A percentile compares a stretch with the other conserved stretches of the same genome.
Conservation (phyloP, 768 basidiomycete genomes). For the Suillus fuscotomentosus region DNA sequence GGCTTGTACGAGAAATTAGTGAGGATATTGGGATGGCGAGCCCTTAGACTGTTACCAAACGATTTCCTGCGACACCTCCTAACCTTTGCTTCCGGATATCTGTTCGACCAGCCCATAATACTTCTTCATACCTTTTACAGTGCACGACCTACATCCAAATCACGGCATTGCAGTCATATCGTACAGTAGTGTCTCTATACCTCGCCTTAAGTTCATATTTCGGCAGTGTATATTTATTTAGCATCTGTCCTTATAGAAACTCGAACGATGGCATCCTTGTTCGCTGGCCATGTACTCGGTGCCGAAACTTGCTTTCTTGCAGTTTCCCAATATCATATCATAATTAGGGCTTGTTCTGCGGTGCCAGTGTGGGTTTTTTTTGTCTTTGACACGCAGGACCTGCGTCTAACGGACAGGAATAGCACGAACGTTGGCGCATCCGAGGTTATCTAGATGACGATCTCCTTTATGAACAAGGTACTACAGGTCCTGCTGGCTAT, state of each 20-base stretch:
- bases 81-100: constrained; percentile 1
- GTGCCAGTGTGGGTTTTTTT: neutral
- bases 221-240: constrained; percentile 1
- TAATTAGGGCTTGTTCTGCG: neutral
- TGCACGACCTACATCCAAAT: constrained; percentile 11
- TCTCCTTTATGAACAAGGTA: too few species aligned
- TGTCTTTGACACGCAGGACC: neutral
- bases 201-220: constrained; percentile 11
- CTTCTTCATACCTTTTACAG: constrained; percentile 22
- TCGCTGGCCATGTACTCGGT: neutral
- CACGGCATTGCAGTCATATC: constrained; percentile 17
- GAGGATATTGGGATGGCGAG: constrained; percentile 31
- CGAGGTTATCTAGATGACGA: too few species aligned
- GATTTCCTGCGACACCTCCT: neutral
- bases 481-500: too few species aligned
- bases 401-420: neutral
- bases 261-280: neutral
- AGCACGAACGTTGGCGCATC: too few species aligned
- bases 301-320: neutral
- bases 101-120: constrained; percentile 23
- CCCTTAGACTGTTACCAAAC: constrained; percentile 17
- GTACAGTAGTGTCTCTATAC: constrained; percentile 33
- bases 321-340: neutral
- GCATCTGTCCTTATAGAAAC: neutral
- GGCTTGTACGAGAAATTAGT: constrained; percentile 26